Base-by-base conservation (phyloP, 129 eudicot genomes). In the Pittosporum tobira region DNA sequence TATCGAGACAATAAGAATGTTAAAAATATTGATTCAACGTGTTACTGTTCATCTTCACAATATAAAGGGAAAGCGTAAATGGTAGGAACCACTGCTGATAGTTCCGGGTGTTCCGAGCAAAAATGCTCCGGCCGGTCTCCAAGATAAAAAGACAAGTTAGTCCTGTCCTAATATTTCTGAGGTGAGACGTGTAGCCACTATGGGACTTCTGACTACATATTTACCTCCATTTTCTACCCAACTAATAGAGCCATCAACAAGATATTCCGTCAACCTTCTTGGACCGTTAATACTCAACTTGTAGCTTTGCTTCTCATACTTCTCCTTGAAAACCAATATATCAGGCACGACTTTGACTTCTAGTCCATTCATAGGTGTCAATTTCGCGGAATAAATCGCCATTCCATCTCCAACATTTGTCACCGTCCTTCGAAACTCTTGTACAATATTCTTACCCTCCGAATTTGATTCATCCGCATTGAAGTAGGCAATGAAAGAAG, bases 291-390 rank as follows among this genome's bases (percentile, higher is more conserved):
- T 34, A 14, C 58, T 63, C 58, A 63, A 7, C 15, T 49, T 31
- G 36, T 48, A 63, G 46, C 58, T 63, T 26, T 63, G 68, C 49
- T 48, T 63, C 23, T 63, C 68, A 49, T 63, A 19, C 34, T 63
- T 63, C 36, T 49, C 59, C 11, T 20, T 50, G 49, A 63, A 63
- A 36, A 48, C 59, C 59, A 63, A 50, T 22, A 5, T 36, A 12
- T 63, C 31, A 8, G 68, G 68, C 36, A 11, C 34, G 13, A 63
- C 57, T 2, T 36, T 63, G 8, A 48, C 31, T 19, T 48, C 31
- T 14, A 50, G 38, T 5, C 46, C 68, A 11, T 48, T 23, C 48
- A 50, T 29, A 2, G 28, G 47, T 48, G 59, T 37, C 48, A 48
- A 1, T 4, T 63, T 50, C 14, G 68, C 68, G 2, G 6, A 12